phyloP scores from a whole-genome alignment of 2,329 filamentous ascomycete species.

The Monosporascus sp. region DNA sequence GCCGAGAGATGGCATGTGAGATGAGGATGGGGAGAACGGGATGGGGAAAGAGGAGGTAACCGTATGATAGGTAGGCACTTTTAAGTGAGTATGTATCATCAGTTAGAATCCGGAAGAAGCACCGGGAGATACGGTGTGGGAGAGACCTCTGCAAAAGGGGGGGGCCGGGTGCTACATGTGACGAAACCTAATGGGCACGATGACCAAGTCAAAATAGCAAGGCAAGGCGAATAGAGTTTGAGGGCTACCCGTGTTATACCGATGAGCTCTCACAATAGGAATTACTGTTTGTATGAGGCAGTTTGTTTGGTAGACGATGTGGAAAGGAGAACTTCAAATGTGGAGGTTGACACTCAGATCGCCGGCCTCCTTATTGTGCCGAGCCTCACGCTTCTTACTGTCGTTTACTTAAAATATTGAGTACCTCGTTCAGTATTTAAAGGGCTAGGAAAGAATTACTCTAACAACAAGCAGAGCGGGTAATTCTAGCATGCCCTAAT shows the following conservation, averaged over 20 bases:
- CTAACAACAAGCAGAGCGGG: too few species aligned
- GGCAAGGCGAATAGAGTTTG: neutral
- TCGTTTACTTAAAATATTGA: too few species aligned
- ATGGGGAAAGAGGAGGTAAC: neutral
- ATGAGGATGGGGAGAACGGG: neutral
- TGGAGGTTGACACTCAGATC: too few species aligned
- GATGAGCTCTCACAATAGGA: too few species aligned
- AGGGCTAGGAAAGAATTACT: too few species aligned
- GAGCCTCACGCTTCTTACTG: too few species aligned
- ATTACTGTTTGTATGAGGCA: too few species aligned
- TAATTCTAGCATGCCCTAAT: too few species aligned
- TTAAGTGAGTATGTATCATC: neutral
- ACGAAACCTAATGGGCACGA: neutral
- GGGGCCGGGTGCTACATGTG: neutral
- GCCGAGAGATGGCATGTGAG: neutral
- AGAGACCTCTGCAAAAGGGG: neutral
- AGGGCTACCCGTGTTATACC: neutral
- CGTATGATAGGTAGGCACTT: neutral
- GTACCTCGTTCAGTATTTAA: too few species aligned
- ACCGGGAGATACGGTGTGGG: neutral
- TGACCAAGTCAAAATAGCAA: neutral
- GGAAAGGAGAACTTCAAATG: too few species aligned
- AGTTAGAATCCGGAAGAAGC: neutral
- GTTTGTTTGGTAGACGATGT: too few species aligned
- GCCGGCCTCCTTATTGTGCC: too few species aligned